These are phyloP conservation scores for Claviceps arundinis DNA, from an alignment of 2,329 filamentous ascomycete genomes.

Conservation along the genomic window DNA sequence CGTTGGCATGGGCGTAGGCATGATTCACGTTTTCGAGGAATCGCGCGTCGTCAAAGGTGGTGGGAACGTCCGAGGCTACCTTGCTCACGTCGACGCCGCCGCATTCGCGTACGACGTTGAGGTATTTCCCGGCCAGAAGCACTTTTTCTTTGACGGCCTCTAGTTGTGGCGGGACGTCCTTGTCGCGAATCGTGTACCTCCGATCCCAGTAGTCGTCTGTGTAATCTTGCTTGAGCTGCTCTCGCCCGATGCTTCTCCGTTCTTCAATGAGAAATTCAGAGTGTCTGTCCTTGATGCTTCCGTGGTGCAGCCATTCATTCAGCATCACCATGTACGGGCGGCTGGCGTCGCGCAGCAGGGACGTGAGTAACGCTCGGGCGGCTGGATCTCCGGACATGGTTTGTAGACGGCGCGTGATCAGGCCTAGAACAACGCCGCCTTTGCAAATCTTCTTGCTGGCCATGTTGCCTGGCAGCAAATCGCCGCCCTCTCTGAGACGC, in stretches of 20 bases:
- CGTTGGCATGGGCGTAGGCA: constrained; percentile 91
- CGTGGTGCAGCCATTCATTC: constrained; percentile 96
- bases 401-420: constrained; percentile 73
- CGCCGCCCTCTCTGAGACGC: constrained; percentile 73
- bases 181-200: constrained; percentile 84
- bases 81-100: constrained; percentile 91
- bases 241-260: constrained; percentile 85
- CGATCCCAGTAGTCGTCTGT: constrained; percentile 99
- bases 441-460: constrained; percentile 87
- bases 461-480: constrained; percentile 65
- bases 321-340: constrained; percentile 96
- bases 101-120: constrained; percentile 95
- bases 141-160: constrained; percentile 89
- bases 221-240: constrained; percentile 87
- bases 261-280: constrained; percentile 91
- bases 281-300: constrained; percentile 87
- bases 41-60: constrained; percentile 78
- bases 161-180: constrained; percentile 83
- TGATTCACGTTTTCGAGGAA: constrained; percentile 94
- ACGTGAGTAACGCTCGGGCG: constrained; percentile 68
- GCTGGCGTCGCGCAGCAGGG: constrained; percentile 74
- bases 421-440: constrained; percentile 83
- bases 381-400: constrained; percentile 90
- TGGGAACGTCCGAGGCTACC: constrained; percentile 74
- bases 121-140: constrained; percentile 86